A percentile compares a stretch with the other conserved stretches of the same genome.
These are phyloP conservation scores for Venustampulla echinocandica DNA, from an alignment of 495 filamentous ascomycete species.

Conservation along the genomic window DNA sequence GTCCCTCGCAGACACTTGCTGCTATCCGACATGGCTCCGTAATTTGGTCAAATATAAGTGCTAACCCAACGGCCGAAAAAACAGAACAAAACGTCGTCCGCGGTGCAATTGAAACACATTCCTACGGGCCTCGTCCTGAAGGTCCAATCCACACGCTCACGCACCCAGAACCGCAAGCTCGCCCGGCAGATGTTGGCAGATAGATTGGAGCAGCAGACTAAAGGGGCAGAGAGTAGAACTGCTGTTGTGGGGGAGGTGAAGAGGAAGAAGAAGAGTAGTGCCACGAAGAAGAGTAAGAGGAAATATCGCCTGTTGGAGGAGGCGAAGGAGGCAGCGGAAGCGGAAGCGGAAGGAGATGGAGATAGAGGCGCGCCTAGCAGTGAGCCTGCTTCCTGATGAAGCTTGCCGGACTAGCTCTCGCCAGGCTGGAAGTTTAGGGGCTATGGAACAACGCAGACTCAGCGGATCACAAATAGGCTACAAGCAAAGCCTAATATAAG, in stretches of 20 bases:
- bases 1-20: neutral
- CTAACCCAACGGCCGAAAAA: neutral
- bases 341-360: neutral
- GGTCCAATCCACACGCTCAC: constrained; percentile 80
- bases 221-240: constrained; percentile 35
- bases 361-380: too few relatives aligned
- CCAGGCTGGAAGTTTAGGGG: too few relatives aligned
- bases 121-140: constrained; percentile 88
- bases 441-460: too few relatives aligned
- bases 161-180: constrained; percentile 80
- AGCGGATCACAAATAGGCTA: too few relatives aligned
- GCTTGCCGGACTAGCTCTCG: too few relatives aligned
- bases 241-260: constrained; percentile 33
- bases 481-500: too few relatives aligned
- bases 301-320: constrained; percentile 42
- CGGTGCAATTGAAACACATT: constrained; percentile 85
- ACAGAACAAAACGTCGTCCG: constrained; percentile 96
- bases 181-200: constrained; percentile 71
- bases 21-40: constrained; percentile 10
- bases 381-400: too few relatives aligned
- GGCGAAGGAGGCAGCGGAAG: constrained; percentile 23
- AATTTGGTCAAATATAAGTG: too few relatives aligned
- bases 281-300: constrained; percentile 38
- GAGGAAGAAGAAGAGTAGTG: constrained; percentile 40
- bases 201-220: constrained; percentile 58